A percentile compares a stretch with the other conserved stretches of the same genome.
phyloP scores from a whole-genome alignment of 2,329 filamentous ascomycete species.

The Nemania diffusa region DNA sequence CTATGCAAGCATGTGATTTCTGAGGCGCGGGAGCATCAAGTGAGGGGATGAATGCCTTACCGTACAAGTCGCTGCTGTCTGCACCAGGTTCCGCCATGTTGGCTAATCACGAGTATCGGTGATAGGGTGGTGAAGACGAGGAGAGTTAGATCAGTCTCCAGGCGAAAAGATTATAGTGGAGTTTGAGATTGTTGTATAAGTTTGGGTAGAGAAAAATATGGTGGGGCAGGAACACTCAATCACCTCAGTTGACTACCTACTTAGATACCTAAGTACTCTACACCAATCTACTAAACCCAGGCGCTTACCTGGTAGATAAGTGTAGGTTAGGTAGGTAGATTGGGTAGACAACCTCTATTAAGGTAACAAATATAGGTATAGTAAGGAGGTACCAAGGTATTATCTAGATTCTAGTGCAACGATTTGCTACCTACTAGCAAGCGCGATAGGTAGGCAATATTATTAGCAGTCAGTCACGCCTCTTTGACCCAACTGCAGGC shows the following conservation, averaged over 20 bases:
- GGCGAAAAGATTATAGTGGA: constrained; percentile 38
- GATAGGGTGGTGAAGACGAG: constrained; percentile 4
- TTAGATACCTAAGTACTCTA: neutral
- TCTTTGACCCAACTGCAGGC: neutral
- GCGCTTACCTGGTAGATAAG: too few relatives aligned
- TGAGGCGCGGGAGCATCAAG: neutral
- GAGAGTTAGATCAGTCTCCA: neutral
- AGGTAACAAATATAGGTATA: neutral
- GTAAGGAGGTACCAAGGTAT: neutral
- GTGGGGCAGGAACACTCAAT: constrained; percentile 20
- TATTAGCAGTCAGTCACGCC: neutral
- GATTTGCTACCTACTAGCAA: neutral
- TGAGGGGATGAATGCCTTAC: constrained; percentile 47
- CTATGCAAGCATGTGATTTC: neutral
- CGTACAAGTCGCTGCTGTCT: constrained; percentile 64
- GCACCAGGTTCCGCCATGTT: constrained; percentile 45
- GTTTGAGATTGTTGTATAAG: constrained; percentile 31
- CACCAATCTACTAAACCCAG: neutral
- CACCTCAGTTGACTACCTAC: neutral
- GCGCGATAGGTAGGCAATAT: neutral
- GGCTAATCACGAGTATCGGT: constrained; percentile 20
- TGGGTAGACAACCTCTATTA: too few relatives aligned
- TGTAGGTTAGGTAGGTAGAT: too few relatives aligned
- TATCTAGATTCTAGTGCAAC: too few relatives aligned
- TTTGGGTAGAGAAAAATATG: constrained; percentile 31